Conservation (phyloP, 2,329 filamentous ascomycete genomes). For the Elsinoe australis region DNA sequence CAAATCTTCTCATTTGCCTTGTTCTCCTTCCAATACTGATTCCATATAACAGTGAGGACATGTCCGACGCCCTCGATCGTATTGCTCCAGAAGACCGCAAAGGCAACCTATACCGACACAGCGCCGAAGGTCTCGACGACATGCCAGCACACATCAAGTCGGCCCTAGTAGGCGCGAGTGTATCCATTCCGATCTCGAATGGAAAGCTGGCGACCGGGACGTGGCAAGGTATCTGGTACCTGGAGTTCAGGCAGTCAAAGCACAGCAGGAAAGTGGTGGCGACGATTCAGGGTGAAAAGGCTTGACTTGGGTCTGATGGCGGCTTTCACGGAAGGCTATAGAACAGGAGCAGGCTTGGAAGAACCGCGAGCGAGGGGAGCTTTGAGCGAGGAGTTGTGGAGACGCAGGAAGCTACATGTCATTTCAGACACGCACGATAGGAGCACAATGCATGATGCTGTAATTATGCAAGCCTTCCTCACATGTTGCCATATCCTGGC, state of each 20-base stretch:
- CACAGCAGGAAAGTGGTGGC: conserved; percentile 79
- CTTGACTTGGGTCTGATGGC: conserved; percentile 25
- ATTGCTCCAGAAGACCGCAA: conserved; percentile 72
- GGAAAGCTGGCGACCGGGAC: conserved; percentile 64
- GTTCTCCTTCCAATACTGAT: too few relatives aligned
- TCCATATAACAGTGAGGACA: conserved; percentile 57
- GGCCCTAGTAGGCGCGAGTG: conserved; percentile 76
- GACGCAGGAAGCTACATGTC: too few relatives aligned
- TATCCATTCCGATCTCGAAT: conserved; percentile 84
- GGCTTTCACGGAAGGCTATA: not conserved
- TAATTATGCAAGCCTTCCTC: too few relatives aligned
- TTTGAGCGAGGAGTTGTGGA: too few relatives aligned
- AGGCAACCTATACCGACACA: conserved; percentile 69
- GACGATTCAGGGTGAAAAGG: conserved; percentile 83
- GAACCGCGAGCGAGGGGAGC: not conserved
- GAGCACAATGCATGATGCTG: too few relatives aligned
- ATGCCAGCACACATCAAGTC: conserved; percentile 98
- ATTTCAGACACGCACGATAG: too few relatives aligned
- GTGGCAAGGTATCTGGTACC: conserved; percentile 91
- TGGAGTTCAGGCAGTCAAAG: conserved; percentile 73
- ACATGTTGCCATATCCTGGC: too few relatives aligned
- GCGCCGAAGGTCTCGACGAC: conserved; percentile 80
- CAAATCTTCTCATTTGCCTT: not conserved
- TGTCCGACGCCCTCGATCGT: conserved; percentile 87
- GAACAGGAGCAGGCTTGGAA: not conserved